Conservation (phyloP, 2,329 filamentous ascomycete genomes). For the Bipolaris bicolor region DNA sequence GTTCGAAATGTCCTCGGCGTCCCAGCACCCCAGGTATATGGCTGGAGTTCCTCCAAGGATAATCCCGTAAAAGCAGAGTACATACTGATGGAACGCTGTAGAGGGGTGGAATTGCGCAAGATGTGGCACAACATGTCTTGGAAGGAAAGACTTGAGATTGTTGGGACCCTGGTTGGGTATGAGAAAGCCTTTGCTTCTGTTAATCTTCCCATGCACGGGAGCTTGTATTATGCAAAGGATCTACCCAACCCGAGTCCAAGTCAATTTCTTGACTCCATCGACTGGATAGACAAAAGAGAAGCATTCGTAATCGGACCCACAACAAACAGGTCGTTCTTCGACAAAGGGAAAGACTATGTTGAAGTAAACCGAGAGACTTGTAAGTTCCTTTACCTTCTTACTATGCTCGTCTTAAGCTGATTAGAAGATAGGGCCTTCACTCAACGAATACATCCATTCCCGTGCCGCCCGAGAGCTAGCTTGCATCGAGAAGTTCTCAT, state of each 20-base stretch:
- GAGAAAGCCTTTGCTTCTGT: constrained; percentile 22
- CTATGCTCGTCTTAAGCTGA: constrained; percentile 20
- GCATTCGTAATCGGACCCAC: constrained; percentile 23
- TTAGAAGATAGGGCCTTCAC: constrained; percentile 22
- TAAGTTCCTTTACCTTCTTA: constrained; percentile 17
- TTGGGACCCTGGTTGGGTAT: constrained; percentile 20
- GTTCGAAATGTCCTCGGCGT: constrained; percentile 34
- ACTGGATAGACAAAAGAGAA: constrained; percentile 9
- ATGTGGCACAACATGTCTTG: constrained; percentile 21
- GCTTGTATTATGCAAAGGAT: constrained; percentile 30
- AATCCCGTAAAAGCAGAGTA: constrained; percentile 38
- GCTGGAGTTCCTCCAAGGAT: constrained; percentile 33
- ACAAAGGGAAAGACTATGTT: constrained; percentile 22
- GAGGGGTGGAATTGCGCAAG: constrained; percentile 22
- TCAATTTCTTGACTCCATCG: background rate
- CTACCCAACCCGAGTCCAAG: constrained; percentile 8
- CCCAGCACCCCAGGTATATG: constrained; percentile 39
- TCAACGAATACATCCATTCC: constrained; percentile 22
- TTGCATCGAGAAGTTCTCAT: constrained; percentile 24
- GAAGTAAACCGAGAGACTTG: constrained; percentile 25
- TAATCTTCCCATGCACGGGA: constrained; percentile 21
- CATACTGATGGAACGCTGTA: constrained; percentile 27
- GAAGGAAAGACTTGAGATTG: constrained; percentile 20
- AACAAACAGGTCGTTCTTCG: constrained; percentile 25
- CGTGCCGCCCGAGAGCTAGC: constrained; percentile 24